Evolutionary conservation across 257 asterid species (phyloP).

Genomic region (Nicotiana knightiana): DNA sequence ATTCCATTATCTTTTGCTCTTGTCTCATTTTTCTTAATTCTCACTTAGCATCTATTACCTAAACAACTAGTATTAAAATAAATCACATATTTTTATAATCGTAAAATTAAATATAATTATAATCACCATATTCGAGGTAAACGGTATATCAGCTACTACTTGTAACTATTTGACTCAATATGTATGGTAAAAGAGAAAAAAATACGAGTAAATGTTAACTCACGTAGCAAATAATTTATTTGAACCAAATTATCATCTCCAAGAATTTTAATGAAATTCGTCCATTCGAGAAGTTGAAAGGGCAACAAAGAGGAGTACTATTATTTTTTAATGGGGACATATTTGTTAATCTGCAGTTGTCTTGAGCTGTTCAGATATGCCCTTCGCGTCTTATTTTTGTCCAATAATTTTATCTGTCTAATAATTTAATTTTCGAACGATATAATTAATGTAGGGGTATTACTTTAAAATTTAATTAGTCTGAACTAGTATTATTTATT

Average conservation of each 20-base stretch:
- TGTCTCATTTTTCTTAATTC: too few relatives aligned
- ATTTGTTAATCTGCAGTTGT: not conserved
- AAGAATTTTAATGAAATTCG: not conserved
- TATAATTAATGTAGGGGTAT: not conserved
- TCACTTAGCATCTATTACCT: too few relatives aligned
- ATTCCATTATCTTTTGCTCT: too few relatives aligned
- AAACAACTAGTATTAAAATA: too few relatives aligned
- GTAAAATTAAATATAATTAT: too few relatives aligned
- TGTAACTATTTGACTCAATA: too few relatives aligned
- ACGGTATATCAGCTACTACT: too few relatives aligned
- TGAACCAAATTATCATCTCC: not conserved
- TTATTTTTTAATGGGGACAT: too few relatives aligned
- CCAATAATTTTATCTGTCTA: not conserved
- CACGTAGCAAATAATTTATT: not conserved
- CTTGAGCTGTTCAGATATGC: not conserved
- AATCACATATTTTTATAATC: too few relatives aligned
- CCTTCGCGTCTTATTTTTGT: not conserved
- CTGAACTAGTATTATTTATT: not conserved
- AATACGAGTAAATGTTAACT: not conserved
- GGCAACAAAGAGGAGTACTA: not conserved
- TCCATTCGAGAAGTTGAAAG: not conserved
- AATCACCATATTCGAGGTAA: too few relatives aligned
- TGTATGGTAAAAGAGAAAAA: not conserved
- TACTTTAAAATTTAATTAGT: not conserved
- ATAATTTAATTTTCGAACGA: not conserved